Conservation (phyloP, 106 monocot species). For the Agapanthus africanus region DNA sequence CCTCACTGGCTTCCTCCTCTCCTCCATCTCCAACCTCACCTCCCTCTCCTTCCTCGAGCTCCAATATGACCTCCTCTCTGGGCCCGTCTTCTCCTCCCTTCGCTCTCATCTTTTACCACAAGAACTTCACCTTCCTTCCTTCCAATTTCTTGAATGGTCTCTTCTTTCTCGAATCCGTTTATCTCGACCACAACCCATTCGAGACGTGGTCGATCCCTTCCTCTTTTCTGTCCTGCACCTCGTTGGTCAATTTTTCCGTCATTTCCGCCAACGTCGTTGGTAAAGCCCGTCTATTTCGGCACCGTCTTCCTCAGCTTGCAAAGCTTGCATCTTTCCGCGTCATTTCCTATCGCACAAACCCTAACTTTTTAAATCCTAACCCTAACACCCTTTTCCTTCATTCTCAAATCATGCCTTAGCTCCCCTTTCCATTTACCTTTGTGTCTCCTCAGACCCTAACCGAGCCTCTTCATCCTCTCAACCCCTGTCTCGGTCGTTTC, state of each 20-base stretch:
- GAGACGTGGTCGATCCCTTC: constrained; percentile 31
- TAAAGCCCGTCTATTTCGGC: constrained; percentile 20
- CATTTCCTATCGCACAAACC: too few relatives aligned
- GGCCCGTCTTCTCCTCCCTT: constrained; percentile 37
- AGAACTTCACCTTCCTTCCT: constrained; percentile 46
- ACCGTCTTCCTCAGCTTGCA: constrained; percentile 23
- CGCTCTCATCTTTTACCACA: constrained; percentile 40
- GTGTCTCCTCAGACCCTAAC: too few relatives aligned
- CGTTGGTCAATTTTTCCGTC: constrained; percentile 54
- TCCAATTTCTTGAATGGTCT: constrained; percentile 38
- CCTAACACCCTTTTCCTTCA: too few relatives aligned
- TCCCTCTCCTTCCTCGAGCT: constrained; percentile 42
- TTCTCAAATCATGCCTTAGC: too few relatives aligned
- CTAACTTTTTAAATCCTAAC: too few relatives aligned
- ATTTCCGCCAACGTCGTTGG: constrained; percentile 39
- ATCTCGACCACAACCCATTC: constrained; percentile 51
- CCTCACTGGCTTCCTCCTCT: constrained; percentile 28
- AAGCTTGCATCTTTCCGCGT: constrained; percentile 24
- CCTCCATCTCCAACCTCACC: constrained; percentile 34
- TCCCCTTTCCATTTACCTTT: too few relatives aligned
- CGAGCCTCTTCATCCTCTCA: too few relatives aligned
- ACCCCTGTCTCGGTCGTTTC: too few relatives aligned
- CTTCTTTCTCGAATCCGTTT: constrained; percentile 26
- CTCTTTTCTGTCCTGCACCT: constrained; percentile 13
- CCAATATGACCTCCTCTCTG: constrained; percentile 36